phyloP scores from a whole-genome alignment of 208 protist species.

The Leishmania aethiopica region DNA sequence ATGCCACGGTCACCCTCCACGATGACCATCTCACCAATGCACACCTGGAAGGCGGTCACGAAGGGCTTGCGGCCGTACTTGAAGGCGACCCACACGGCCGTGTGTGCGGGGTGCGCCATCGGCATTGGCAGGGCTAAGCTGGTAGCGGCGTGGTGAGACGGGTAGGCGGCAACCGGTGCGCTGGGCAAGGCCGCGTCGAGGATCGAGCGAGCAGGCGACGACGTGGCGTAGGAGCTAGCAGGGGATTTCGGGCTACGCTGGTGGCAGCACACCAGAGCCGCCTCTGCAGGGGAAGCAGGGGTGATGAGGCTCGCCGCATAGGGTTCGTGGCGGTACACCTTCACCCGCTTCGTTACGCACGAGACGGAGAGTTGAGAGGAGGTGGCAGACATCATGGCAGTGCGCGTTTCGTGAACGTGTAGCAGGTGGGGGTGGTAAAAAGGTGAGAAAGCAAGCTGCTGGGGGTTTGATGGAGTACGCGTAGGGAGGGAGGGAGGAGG shows the following conservation, averaged over 20 bases:
- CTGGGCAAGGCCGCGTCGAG: conserved; percentile 14
- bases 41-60: conserved; percentile 33
- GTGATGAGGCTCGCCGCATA: conserved; percentile 53
- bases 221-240: conserved; percentile 5
- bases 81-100: conserved; percentile 52
- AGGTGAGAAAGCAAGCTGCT: background rate
- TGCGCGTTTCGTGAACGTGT: background rate
- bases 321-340: conserved; percentile 67
- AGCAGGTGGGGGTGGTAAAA: background rate
- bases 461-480: background rate
- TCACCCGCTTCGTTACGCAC: conserved; percentile 5
- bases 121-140: background rate
- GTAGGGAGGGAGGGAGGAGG: background rate
- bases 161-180: background rate
- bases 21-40: conserved; percentile 49
- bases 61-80: conserved; percentile 79
- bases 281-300: conserved; percentile 23
- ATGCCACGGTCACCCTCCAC: conserved; percentile 80
- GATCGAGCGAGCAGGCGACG: conserved; percentile 19
- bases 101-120: conserved; percentile 24
- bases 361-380: conserved; percentile 18
- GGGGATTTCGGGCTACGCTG: conserved; percentile 13
- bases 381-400: conserved; percentile 15
- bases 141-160: conserved; percentile 3
- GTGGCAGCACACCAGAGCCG: conserved; percentile 22